Percentiles rank a stretch among this genome's conserved stretches.
Conservation (phyloP, 2,329 filamentous ascomycete genomes). For the Fusarium armeniacum region DNA sequence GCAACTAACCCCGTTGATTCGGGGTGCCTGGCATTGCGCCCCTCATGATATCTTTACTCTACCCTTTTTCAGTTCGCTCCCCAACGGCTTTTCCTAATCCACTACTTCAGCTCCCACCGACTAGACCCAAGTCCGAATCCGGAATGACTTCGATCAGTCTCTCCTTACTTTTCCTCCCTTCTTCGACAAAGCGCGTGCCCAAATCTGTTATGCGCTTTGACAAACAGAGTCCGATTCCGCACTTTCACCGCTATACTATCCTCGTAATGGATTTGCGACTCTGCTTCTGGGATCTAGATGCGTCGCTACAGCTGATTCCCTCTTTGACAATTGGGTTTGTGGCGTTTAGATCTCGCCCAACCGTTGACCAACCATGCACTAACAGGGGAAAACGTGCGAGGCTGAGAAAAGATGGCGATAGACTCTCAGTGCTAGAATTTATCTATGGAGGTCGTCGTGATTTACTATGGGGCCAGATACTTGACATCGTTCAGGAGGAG, state of each 20-base stretch:
- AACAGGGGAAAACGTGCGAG: background rate
- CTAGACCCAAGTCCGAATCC: background rate
- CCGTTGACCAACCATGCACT: constrained; percentile 18
- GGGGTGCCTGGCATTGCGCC: background rate
- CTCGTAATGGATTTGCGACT: background rate
- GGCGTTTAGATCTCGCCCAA: constrained; percentile 34
- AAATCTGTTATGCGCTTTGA: constrained; percentile 1
- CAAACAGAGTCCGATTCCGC: background rate
- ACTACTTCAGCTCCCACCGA: background rate
- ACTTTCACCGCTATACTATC: background rate
- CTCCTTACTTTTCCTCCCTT: constrained; percentile 4
- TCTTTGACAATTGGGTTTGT: constrained; percentile 26
- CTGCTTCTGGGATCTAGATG: constrained; percentile 27
- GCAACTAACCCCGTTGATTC: background rate
- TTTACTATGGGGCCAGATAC: background rate
- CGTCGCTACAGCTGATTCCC: background rate
- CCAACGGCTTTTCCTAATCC: background rate
- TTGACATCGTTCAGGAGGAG: background rate
- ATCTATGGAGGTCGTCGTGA: background rate
- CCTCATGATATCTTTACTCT: background rate
- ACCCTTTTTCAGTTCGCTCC: rapidly evolving
- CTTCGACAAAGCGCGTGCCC: background rate
- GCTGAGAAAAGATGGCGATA: constrained; percentile 18
- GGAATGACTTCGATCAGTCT: constrained; percentile 19
- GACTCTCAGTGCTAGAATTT: constrained; percentile 7